A percentile compares a stretch with the other conserved stretches of the same genome.
Conservation (phyloP, 805 yeast genomes). For the Scheffersomyces spartinae region DNA sequence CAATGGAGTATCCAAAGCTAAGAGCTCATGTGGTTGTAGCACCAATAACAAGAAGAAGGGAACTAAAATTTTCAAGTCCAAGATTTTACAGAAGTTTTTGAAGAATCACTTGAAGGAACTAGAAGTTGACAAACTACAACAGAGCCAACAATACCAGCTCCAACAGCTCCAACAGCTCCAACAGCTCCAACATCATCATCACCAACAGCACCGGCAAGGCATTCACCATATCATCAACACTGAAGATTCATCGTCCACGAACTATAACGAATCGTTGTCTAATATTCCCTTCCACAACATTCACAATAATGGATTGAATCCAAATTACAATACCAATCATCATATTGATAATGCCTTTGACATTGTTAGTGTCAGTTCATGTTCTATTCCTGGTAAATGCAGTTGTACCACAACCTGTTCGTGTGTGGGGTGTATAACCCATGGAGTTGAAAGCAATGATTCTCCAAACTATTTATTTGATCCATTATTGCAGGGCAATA, state of each 20-base stretch:
- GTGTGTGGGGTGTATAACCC: slow-evolving; percentile 26
- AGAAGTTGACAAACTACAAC: slow-evolving; percentile 4
- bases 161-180: not conserved
- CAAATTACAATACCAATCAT: no score
- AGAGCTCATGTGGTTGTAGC: slow-evolving; percentile 20
- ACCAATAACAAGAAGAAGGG: slow-evolving; percentile 13
- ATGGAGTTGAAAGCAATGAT: slow-evolving; percentile 11
- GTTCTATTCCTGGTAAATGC: slow-evolving; percentile 26
- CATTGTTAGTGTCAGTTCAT: slow-evolving; percentile 19
- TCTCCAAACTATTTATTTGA: slow-evolving; percentile 6
- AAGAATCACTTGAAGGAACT: slow-evolving; percentile 11
- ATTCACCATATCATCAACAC: no score
- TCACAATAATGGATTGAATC: no score
- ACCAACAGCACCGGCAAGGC: no score
- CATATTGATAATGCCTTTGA: no score
- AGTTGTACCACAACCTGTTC: slow-evolving; percentile 23
- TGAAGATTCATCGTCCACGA: slow-evolving; percentile 2
- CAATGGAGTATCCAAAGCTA: slow-evolving; percentile 8
- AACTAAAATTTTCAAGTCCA: slow-evolving; percentile 22
- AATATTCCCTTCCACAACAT: no score
- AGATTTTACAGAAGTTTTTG: slow-evolving; percentile 21
- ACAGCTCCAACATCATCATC: not conserved
- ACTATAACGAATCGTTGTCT: no score
- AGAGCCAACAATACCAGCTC: slow-evolving; percentile 3
- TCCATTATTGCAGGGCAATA: slow-evolving; percentile 3